Evolutionary conservation across 2,329 filamentous ascomycete species (phyloP), one percentile per base, ranked within the genome.

Genomic region (Trichoderma oligosporum): DNA sequence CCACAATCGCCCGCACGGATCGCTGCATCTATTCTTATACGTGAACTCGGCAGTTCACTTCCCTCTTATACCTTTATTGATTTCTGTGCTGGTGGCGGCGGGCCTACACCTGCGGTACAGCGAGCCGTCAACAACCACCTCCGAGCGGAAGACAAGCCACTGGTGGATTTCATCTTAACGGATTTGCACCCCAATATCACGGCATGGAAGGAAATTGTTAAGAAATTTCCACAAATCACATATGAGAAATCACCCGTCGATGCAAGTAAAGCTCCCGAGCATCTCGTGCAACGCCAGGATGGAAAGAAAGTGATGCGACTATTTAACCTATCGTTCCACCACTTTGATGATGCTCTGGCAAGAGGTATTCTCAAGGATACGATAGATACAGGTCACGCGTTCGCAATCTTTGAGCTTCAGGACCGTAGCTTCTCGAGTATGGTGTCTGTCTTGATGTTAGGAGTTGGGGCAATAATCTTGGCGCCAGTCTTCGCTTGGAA

Each of bases 341-440:
- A 91, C 72, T 91, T 71, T 22, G 52, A 46, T 3, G 52, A 55
- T 16, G 12, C 73, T 4, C 70, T 84, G 16, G 88, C 85, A 0
- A 72, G 68, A 24, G 75, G 77, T 7, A 86, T 90, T 27, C 68
- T 92, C 29, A 76, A 75, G 52, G 84, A 87, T 67, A 86, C 85
- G 0, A 70, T 89, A 35, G 76, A 82, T 63, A 88, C 82, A 0
- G 80, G 82, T 52, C 80, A 87, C 60, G 87, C 82, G 0, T 86
- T 90, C 63, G 85, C 80, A 7, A 88, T 91, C 59, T 84, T 91
- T 61, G 87, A 91, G 71, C 77, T 91, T n/a, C 87, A 90, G 69
- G 84, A 86, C 62, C 82, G 87, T 29, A 77, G 76, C 14, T 61
- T 84, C 1, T 69, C 76, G 2, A 80, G 82, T 31, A 69, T 86